Evolutionary conservation across 2,329 filamentous ascomycete species (phyloP).

Genomic region (Scleromitrula shiraiana): DNA sequence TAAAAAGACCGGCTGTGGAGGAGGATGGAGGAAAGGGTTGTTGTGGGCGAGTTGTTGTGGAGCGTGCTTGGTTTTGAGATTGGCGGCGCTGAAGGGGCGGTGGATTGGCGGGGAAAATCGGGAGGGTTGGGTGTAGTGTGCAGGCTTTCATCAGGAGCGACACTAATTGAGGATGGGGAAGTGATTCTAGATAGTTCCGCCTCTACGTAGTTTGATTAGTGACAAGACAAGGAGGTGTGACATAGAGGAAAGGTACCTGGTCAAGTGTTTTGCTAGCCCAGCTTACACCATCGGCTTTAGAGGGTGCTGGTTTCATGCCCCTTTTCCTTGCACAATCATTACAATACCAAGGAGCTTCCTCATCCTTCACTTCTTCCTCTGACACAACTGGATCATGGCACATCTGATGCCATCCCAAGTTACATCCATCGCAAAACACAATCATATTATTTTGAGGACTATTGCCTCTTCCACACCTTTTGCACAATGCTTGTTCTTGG

Average conservation of each 20-base stretch:
- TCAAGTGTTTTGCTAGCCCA: constrained; percentile 30
- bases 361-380: constrained; percentile 58
- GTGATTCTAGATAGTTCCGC: constrained; percentile 52
- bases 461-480: constrained; percentile 62
- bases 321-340: constrained; percentile 47
- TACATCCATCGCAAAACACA: constrained; percentile 79
- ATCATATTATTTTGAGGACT: constrained; percentile 70
- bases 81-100: constrained; percentile 8
- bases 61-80: constrained; percentile 12
- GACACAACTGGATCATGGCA: constrained; percentile 71
- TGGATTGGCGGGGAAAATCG: constrained; percentile 46
- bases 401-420: constrained; percentile 70
- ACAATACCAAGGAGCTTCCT: constrained; percentile 66
- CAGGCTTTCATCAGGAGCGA: constrained; percentile 56
- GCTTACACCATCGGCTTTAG: constrained; percentile 22
- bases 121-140: constrained; percentile 54
- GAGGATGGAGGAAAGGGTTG: constrained; percentile 28
- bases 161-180: constrained; percentile 55
- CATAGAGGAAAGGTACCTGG: constrained; percentile 30
- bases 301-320: constrained; percentile 34
- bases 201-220: constrained; percentile 37
- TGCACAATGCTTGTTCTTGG: constrained; percentile 55
- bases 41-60: constrained; percentile 20
- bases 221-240: neutral
- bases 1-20: constrained; percentile 28